Conservation (phyloP, 73 alveolate species). For the Uronychia binucleata region DNA sequence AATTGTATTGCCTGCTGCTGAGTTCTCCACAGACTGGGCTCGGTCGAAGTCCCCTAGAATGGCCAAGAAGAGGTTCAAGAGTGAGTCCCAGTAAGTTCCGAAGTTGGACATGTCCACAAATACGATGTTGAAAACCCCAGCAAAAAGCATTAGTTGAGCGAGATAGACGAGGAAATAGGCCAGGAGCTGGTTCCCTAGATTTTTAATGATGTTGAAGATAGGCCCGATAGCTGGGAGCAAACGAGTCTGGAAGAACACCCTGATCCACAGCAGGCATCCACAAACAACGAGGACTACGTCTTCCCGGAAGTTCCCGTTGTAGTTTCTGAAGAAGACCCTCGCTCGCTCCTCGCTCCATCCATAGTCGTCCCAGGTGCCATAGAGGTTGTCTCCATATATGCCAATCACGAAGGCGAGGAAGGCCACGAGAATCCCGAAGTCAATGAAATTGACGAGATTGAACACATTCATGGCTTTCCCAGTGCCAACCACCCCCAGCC, state of each 20-base stretch:
- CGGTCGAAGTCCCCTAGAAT: slow-evolving; percentile 41
- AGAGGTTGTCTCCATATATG: slow-evolving; percentile 37
- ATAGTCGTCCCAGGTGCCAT: slow-evolving; percentile 34
- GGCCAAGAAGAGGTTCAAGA: slow-evolving; percentile 50
- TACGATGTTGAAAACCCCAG: slow-evolving; percentile 39
- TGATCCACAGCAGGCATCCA: slow-evolving; percentile 44
- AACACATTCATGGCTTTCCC: slow-evolving; percentile 37
- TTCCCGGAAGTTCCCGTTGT: slow-evolving; percentile 12
- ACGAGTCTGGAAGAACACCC: slow-evolving; percentile 33
- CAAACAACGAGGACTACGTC: slow-evolving; percentile 17
- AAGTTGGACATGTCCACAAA: slow-evolving; percentile 37
- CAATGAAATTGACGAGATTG: slow-evolving; percentile 42
- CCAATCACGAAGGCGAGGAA: slow-evolving; percentile 17
- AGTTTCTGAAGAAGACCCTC: slow-evolving; percentile 8
- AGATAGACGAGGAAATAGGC: slow-evolving; percentile 37
- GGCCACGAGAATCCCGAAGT: slow-evolving; percentile 23
- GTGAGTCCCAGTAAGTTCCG: slow-evolving; percentile 16
- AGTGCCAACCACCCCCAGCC: slow-evolving; percentile 12
- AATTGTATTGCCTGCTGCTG: neutral
- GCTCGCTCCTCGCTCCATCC: neutral
- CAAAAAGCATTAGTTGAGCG: slow-evolving; percentile 37
- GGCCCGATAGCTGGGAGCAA: slow-evolving; percentile 56
- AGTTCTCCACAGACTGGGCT: neutral
- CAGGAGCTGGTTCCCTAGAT: slow-evolving; percentile 25
- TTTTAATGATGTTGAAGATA: slow-evolving; percentile 34